phyloP scores from a whole-genome alignment of 1,284 basidiomycete species.

The Mycena citricolor region DNA sequence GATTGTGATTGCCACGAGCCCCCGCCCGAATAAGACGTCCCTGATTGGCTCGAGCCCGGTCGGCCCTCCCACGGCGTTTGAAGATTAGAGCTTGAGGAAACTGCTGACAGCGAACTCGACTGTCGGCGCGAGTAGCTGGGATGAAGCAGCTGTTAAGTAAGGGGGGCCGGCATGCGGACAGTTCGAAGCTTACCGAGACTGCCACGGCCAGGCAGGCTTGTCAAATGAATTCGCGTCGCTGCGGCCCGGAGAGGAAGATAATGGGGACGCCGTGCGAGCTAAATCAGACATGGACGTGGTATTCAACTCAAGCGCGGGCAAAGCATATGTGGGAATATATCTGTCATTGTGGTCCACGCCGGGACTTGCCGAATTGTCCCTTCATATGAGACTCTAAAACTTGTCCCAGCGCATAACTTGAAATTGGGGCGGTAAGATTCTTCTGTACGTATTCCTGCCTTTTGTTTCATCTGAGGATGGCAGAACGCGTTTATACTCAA shows the following conservation, averaged over 20 bases:
- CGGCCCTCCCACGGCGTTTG: conserved; percentile 33
- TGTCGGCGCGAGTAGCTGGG: conserved; percentile 31
- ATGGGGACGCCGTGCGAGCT: conserved; percentile 40
- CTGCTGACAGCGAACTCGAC: conserved; percentile 30
- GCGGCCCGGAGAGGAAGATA: conserved; percentile 49
- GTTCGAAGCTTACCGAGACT: conserved; percentile 25
- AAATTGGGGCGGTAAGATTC: too few species aligned
- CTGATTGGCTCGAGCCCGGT: conserved; percentile 20
- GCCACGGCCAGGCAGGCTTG: conserved; percentile 63
- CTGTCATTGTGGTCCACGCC: too few species aligned
- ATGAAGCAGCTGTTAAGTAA: conserved; percentile 18
- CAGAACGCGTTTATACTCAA: too few species aligned
- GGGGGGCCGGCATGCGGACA: conserved; percentile 25
- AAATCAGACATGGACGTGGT: conserved; percentile 42
- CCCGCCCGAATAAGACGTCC: conserved; percentile 19
- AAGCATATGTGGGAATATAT: too few species aligned
- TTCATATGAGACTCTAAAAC: too few species aligned
- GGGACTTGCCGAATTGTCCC: too few species aligned
- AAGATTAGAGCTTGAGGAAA: conserved; percentile 29
- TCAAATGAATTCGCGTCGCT: conserved; percentile 35
- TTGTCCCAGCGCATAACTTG: too few species aligned
- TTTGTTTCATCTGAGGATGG: too few species aligned
- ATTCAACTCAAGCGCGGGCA: conserved; percentile 5
- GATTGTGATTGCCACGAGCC: conserved; percentile 17
- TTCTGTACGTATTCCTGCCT: too few species aligned